Evolutionary conservation across 768 basidiomycete genomes (phyloP).

Genomic region (Calocera cornea): DNA sequence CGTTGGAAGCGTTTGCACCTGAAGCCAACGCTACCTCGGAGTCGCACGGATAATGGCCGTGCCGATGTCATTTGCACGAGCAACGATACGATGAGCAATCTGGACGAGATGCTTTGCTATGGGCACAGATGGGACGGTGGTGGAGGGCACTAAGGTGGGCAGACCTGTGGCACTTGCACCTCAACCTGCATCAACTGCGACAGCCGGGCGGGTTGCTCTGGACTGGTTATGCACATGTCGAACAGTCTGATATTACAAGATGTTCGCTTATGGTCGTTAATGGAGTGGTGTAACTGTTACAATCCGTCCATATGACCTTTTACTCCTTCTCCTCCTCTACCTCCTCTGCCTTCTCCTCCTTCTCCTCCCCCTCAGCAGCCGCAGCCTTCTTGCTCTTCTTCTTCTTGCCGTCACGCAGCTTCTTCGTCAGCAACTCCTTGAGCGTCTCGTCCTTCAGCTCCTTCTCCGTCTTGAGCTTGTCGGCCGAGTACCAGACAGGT

Average conservation of each 20-base stretch:
- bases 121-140: not conserved
- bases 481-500: constrained; percentile 86
- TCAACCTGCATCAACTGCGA: no score
- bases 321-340: not conserved
- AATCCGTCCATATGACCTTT: not conserved
- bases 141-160: no score
- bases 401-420: constrained; percentile 81
- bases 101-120: not conserved
- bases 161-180: no score
- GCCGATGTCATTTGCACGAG: not conserved
- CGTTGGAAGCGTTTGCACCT: constrained; percentile 65
- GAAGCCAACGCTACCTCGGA: constrained; percentile 31
- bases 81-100: not conserved
- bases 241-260: not conserved
- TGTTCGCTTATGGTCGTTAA: constrained; percentile 5
- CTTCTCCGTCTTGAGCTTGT: constrained; percentile 79
- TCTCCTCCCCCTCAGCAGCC: constrained; percentile 15
- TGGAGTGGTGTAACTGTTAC: constrained; percentile 8
- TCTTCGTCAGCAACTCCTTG: constrained; percentile 62
- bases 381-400: constrained; percentile 74
- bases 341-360: constrained; percentile 1
- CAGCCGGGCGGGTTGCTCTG: no score
- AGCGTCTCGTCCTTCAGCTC: constrained; percentile 78
- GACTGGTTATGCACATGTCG: no score
- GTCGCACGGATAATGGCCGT: not conserved